Base-by-base conservation (phyloP, 2,329 filamentous ascomycete species). In the Hypoxylon rubiginosum region DNA sequence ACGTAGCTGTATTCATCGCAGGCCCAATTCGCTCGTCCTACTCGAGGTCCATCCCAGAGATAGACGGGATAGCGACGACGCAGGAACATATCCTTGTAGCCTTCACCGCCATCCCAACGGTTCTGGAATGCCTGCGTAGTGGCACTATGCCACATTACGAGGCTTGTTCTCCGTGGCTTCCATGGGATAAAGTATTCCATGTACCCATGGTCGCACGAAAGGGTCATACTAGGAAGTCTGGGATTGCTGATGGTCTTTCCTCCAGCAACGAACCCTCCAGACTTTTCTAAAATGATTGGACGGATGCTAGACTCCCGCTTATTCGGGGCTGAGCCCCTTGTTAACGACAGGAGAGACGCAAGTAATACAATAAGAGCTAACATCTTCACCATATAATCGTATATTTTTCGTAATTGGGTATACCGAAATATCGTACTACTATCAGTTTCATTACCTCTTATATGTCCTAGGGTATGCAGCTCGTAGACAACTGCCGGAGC, bases 111-210 rank as follows among this genome's bases (percentile, higher is more conserved):
- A 66, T 79, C 78, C 73, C 74, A 80, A 15, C 78, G 76, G 66
- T 80, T 80, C 59, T 80, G 78, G 65, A 71, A 80, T 4, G 72
- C 74, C 62, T 80, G 79, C 3, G 77, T 79, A 67, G 73, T 77
- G 13, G 77, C 78, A 62, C 76, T 78, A 65, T 80, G 78, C 78
- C 78, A 80, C 76, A 80, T 77, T 15, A 79, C 74, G 21, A 80
- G 61, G 58, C 74, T 76, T 15, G 77, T 79, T 52, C 71, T 70
- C 26, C 78, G 75, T 6, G 74, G 75, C 9, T 55, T 67, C 73
- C 73, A 77, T 1, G 79, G 78, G 26, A 76, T 72, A 64, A 80
- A 80, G 63, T 80, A 80, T 68, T 80, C 78, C 68, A 80, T 74
- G 60, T 80, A 80, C 24, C 78, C 78, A 66, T 80, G 77, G 49